These are phyloP conservation scores for Trametes sanguinea DNA, from an alignment of 768 basidiomycete genomes.

Conservation along the genomic window DNA sequence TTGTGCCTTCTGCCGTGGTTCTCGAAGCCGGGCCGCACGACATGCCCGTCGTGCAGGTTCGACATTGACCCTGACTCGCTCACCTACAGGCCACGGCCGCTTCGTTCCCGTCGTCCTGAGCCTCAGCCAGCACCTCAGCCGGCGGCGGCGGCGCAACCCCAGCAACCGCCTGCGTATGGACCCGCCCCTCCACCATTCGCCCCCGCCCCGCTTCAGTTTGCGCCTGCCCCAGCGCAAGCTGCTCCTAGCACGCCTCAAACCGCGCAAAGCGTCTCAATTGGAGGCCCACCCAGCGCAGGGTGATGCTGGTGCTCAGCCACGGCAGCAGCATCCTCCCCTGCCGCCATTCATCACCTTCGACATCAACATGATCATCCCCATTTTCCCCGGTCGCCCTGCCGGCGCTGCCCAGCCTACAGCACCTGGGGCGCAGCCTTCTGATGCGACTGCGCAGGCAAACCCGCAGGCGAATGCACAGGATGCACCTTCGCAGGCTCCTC, in stretches of 20 bases:
- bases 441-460: neutral
- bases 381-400: constrained; percentile 15
- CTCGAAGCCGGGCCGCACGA: constrained; percentile 73
- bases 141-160: constrained; percentile 6
- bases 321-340: constrained; percentile 1
- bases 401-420: constrained; percentile 1
- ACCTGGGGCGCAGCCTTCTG: neutral
- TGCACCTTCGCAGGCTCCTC: constrained; percentile 6
- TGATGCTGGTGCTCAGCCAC: neutral
- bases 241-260: neutral
- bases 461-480: constrained; percentile 1
- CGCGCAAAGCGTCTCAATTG: neutral
- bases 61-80: constrained; percentile 80
- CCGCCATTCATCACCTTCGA: constrained; percentile 27
- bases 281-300: neutral
- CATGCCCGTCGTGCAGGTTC: constrained; percentile 83
- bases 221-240: neutral
- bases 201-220: neutral
- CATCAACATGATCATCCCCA: constrained; percentile 27
- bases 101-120: constrained; percentile 11
- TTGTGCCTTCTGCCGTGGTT: constrained; percentile 84
- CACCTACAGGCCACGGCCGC: constrained; percentile 41
- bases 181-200: constrained; percentile 9
- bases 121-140: constrained; percentile 1
- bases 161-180: constrained; percentile 5